Percentiles rank a stretch among this genome's conserved stretches.
These are phyloP conservation scores for Myxozyma neotropica DNA, from an alignment of 805 yeast genomes.

Conservation along the genomic window DNA sequence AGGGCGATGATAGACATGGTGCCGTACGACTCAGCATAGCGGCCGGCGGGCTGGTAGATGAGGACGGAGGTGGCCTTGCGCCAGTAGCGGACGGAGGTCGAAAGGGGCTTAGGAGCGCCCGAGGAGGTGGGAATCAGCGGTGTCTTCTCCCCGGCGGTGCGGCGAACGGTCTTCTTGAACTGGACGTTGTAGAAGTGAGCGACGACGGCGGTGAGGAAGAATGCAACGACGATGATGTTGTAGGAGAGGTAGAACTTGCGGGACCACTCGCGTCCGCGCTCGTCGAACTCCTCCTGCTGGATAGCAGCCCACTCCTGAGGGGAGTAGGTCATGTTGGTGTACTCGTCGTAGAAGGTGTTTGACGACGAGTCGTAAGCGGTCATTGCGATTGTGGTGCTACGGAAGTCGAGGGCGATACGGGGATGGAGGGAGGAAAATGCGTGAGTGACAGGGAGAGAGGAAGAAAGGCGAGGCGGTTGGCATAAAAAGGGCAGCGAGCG, in stretches of 20 bases:
- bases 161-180: conserved; percentile 33
- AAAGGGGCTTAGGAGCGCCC: conserved; percentile 24
- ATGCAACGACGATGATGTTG: conserved; percentile 34
- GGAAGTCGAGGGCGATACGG: not conserved
- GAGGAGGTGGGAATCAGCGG: conserved; percentile 28
- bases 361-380: conserved; percentile 19
- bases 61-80: conserved; percentile 26
- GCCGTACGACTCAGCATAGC: conserved; percentile 33
- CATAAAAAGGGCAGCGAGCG: conserved; percentile 6
- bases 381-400: not conserved
- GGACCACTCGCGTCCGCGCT: conserved; percentile 35
- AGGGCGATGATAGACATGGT: conserved; percentile 31
- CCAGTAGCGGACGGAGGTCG: conserved; percentile 7
- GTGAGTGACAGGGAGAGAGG: conserved; percentile 6
- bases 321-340: conserved; percentile 28
- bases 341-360: conserved; percentile 25
- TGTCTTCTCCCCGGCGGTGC: conserved; percentile 25
- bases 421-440: not conserved
- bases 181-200: conserved; percentile 33
- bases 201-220: conserved; percentile 29
- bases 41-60: conserved; percentile 32
- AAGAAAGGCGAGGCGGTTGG: not conserved
- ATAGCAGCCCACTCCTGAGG: conserved; percentile 31
- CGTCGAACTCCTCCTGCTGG: conserved; percentile 34
- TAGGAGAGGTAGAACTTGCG: conserved; percentile 33